Conservation (phyloP, 2,329 filamentous ascomycete species). For the Beauveria sp. region DNA sequence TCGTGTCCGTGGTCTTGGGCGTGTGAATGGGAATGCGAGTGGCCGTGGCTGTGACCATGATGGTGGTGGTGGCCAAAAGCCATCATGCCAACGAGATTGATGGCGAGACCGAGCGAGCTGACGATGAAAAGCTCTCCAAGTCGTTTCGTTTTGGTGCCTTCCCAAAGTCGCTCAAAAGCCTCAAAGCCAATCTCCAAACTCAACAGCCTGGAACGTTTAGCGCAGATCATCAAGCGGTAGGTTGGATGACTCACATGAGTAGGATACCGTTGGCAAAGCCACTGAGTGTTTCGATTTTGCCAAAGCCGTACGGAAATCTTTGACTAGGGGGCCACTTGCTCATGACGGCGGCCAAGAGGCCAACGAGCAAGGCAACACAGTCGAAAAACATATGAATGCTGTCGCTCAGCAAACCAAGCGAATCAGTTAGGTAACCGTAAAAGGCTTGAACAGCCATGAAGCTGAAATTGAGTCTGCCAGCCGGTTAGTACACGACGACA, state of each 20-base stretch:
- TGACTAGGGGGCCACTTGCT: conserved; percentile 92
- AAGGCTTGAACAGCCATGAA: conserved; percentile 95
- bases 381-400: conserved; percentile 99
- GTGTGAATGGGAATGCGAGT: conserved; percentile 32
- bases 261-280: conserved; percentile 96
- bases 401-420: conserved; percentile 88
- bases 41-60: conserved; percentile 32
- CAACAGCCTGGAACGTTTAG: conserved; percentile 55
- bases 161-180: conserved; percentile 77
- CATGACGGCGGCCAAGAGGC: conserved; percentile 84
- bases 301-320: conserved; percentile 88
- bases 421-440: conserved; percentile 90
- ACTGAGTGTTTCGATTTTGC: conserved; percentile 92
- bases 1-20: conserved; percentile 33
- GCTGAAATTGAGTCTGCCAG: conserved; percentile 70
- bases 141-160: conserved; percentile 75
- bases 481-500: conserved; percentile 15
- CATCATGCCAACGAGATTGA: conserved; percentile 88
- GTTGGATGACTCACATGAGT: conserved; percentile 56
- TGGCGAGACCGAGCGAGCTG: conserved; percentile 74
- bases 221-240: not conserved
- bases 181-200: conserved; percentile 96
- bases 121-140: conserved; percentile 83
- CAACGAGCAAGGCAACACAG: conserved; percentile 84
- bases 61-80: conserved; percentile 66